Base-by-base conservation (phyloP, 305 asterid species). In the Fraxinus ornus region DNA sequence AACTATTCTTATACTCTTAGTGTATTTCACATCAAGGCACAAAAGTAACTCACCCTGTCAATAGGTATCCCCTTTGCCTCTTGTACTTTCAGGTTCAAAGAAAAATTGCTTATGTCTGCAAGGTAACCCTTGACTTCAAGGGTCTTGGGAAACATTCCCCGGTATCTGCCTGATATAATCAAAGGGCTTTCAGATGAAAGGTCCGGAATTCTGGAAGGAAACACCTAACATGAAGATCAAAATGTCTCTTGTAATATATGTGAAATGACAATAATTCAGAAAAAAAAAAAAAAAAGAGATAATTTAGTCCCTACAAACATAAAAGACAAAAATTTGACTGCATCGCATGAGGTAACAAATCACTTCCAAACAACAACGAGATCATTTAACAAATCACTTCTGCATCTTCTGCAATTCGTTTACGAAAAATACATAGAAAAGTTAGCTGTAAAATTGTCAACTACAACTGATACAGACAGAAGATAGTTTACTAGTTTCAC, bases 91-190 rank as follows among this genome's bases (percentile, higher is more conserved):
- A 96, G 86, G 79, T 92, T 94, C 74, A 89, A 71, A 60, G 90
- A 81, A 87, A 89, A 90, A 39, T 85, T 86, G 90, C 89, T 91
- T 90, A 81, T 85, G 88, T 93, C 97, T 78, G 91, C 86, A 87
- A 86, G 92, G 84, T 84, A 52, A 73, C 98, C 98, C 79, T 86
- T 89, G 76, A 90, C 88, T 81, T 83, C 86, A 62, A 96, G 89
- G 79, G 73, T 86, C 68, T 87, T 88, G 0, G 98, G 98, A 84
- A 96, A 96, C 66, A 77, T 85, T 78, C 99, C 98, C 0, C 79
- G 91, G 84, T 93, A 94, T 89, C 98, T 90, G 83, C 98, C 98
- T 68, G 95, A 91, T 85, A 93, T 77, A 77, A 94, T 88, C 92
- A 94, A 89, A 84, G 97, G 95, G 87, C 98, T 87, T 84, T 86